Evolutionary conservation across 495 filamentous ascomycete species (phyloP).

Genomic region (Lasiosphaeriaceae sp.): DNA sequence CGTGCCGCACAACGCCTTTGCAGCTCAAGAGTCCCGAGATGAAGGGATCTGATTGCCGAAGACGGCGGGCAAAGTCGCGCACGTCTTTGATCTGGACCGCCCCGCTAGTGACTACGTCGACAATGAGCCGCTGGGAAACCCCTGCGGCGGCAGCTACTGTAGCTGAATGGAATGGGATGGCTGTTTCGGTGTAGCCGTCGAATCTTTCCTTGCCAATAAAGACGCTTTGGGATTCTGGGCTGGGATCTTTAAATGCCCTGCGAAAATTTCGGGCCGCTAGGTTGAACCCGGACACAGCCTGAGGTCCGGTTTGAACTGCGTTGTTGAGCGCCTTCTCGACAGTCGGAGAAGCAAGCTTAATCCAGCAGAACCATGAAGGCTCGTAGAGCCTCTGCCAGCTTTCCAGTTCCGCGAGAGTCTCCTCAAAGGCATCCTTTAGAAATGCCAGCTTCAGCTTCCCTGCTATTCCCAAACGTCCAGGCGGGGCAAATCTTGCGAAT

Average conservation of each 20-base stretch:
- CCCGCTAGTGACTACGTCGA: not conserved
- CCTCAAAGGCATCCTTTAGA: not conserved
- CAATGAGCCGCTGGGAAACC: not conserved
- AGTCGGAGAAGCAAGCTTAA: not conserved
- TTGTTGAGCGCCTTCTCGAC: not conserved
- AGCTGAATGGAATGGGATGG: not conserved
- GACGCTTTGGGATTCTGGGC: not conserved
- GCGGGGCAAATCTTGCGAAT: not conserved
- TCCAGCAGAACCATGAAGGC: not conserved
- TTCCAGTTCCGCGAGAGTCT: not conserved
- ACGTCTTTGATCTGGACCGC: not conserved
- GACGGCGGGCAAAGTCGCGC: not conserved
- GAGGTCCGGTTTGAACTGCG: not conserved
- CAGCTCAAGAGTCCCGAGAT: not conserved
- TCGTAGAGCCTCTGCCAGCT: not conserved
- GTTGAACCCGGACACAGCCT: not conserved
- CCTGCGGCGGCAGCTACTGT: not conserved
- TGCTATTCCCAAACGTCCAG: not conserved
- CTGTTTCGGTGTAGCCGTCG: not conserved
- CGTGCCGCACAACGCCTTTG: not conserved
- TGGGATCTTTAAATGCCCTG: not conserved
- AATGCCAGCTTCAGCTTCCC: not conserved
- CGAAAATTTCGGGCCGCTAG: not conserved
- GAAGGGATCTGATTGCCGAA: constrained; percentile 1
- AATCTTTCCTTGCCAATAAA: not conserved